phyloP scores from a whole-genome alignment of 768 basidiomycete species.

The Chalciporus pseudorubinellus region DNA sequence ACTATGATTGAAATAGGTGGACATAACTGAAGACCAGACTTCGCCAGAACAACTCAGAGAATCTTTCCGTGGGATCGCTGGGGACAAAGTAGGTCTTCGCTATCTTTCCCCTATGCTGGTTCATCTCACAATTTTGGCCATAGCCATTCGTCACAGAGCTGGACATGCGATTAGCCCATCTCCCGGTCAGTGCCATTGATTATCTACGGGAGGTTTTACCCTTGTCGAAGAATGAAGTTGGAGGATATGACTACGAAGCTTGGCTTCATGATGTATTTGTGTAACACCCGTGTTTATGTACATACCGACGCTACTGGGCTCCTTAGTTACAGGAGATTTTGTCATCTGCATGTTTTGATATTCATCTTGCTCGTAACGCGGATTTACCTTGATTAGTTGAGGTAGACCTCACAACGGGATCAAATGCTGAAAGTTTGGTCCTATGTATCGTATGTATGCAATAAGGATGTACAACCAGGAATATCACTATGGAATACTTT shows the following conservation, averaged over 20 bases:
- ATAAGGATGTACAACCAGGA: slow-evolving; percentile 11
- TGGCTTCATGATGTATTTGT: slow-evolving; percentile 82
- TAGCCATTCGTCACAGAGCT: slow-evolving; percentile 92
- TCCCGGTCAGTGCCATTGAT: slow-evolving; percentile 71
- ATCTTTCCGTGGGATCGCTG: slow-evolving; percentile 89
- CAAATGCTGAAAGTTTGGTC: slow-evolving; percentile 2
- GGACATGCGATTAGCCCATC: slow-evolving; percentile 80
- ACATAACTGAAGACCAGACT: slow-evolving; percentile 94
- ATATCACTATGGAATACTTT: slow-evolving; percentile 26
- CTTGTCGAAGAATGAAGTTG: slow-evolving; percentile 44
- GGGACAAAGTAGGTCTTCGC: slow-evolving; percentile 66
- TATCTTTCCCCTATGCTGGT: neutral
- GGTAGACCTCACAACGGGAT: neutral
- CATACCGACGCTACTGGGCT: neutral
- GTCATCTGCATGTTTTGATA: neutral
- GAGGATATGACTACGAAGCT: slow-evolving; percentile 77
- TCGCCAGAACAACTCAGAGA: slow-evolving; percentile 89
- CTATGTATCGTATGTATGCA: slow-evolving; percentile 13
- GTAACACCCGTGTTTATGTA: slow-evolving; percentile 30
- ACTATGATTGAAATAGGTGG: slow-evolving; percentile 55
- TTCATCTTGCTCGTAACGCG: neutral
- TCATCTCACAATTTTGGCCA: slow-evolving; percentile 12
- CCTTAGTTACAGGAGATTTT: too few species aligned
- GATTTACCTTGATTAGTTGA: neutral
- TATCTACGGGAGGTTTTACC: slow-evolving; percentile 88